These are phyloP conservation scores for Solanum virginianum DNA, from an alignment of 257 asterid species.

Conservation along the genomic window DNA sequence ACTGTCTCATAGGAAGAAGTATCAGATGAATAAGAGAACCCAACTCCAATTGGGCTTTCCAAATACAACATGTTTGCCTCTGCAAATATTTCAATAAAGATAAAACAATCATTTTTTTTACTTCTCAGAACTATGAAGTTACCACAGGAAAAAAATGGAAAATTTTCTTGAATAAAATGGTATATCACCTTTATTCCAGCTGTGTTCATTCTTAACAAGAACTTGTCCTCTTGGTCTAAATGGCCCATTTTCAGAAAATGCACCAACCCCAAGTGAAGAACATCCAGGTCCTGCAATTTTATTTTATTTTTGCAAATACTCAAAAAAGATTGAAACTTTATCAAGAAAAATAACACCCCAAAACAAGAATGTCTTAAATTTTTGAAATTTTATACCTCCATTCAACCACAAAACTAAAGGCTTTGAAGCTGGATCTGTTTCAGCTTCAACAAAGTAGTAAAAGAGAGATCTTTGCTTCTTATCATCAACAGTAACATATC, in stretches of 20 bases:
- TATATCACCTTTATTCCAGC: slow-evolving; percentile 56
- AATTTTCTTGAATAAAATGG: neutral
- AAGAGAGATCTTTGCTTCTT: slow-evolving; percentile 36
- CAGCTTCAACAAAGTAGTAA: slow-evolving; percentile 65
- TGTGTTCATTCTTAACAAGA: slow-evolving; percentile 37
- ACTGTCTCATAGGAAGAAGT: slow-evolving; percentile 31
- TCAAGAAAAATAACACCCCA: neutral
- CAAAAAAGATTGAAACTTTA: neutral
- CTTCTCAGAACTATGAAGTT: neutral
- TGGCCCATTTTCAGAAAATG: slow-evolving; percentile 75
- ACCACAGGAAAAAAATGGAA: neutral
- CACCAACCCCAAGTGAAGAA: slow-evolving; percentile 70
- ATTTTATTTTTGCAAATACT: neutral
- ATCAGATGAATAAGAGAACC: slow-evolving; percentile 48
- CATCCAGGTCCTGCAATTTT: slow-evolving; percentile 57
- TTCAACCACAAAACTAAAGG: slow-evolving; percentile 65
- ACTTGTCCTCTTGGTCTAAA: slow-evolving; percentile 46
- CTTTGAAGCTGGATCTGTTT: slow-evolving; percentile 31
- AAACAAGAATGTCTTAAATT: neutral
- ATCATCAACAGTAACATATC: slow-evolving; percentile 51
- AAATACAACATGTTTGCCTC: slow-evolving; percentile 66
- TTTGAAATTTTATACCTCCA: slow-evolving; percentile 35
- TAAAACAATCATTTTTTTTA: neutral
- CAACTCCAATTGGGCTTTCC: slow-evolving; percentile 69
- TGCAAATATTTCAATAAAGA: slow-evolving; percentile 10